A percentile compares a stretch with the other conserved stretches of the same genome.
Evolutionary conservation across 192 early-diverging fungal species (phyloP).

Genomic region (Linderina pennispora): DNA sequence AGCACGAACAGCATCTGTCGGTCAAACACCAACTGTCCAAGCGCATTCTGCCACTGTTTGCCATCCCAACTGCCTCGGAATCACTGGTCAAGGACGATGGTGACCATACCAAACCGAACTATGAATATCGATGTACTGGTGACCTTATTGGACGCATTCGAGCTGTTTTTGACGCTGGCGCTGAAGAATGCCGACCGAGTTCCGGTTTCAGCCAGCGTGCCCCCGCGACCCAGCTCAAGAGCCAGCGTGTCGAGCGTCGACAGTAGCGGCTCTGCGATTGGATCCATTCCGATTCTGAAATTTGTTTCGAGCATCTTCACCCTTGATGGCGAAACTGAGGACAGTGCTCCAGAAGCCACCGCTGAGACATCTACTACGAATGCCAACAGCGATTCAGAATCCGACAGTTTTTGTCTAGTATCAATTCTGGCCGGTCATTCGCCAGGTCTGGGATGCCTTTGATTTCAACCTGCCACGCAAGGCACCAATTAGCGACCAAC

Average conservation of each 20-base stretch:
- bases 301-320: conserved; percentile 36
- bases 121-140: conserved; percentile 19
- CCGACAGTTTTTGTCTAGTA: conserved; percentile 12
- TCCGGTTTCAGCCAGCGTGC: background rate
- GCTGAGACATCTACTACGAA: background rate
- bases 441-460: conserved; percentile 36
- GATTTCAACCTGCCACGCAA: conserved; percentile 1
- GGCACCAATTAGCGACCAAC: background rate
- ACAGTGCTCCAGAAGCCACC: background rate
- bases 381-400: background rate
- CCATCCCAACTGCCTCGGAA: conserved; percentile 3
- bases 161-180: conserved; percentile 23
- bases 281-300: conserved; percentile 16
- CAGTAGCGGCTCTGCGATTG: conserved; percentile 3
- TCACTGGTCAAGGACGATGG: background rate
- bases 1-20: background rate
- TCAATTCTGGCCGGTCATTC: conserved; percentile 21
- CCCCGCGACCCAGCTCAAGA: conserved; percentile 17
- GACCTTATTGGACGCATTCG: conserved; percentile 28
- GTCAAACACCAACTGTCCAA: conserved; percentile 10
- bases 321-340: conserved; percentile 3
- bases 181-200: conserved; percentile 21
- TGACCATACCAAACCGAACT: background rate
- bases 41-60: conserved; percentile 25
- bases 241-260: conserved; percentile 15